Evolutionary conservation across 257 asterid genomes (phyloP).

Genomic region (Thymus quinquecostatus): DNA sequence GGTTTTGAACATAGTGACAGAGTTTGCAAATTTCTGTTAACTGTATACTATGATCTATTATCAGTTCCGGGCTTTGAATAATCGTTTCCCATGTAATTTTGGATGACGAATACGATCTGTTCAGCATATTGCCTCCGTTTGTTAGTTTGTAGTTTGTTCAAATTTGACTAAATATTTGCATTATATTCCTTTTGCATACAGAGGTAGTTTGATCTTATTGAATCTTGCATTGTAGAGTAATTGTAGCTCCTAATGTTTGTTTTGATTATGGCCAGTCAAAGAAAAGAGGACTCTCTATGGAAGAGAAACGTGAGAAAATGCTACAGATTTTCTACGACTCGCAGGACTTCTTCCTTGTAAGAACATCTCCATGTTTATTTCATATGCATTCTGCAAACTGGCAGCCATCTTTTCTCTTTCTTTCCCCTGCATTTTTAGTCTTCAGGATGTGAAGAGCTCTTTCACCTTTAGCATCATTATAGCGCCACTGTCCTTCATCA

Average conservation of each 20-base stretch:
- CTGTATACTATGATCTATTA: conserved; percentile 2
- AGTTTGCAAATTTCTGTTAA: conserved; percentile 1
- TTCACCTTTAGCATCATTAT: background rate
- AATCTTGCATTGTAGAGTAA: conserved; percentile 7
- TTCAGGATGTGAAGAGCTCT: background rate
- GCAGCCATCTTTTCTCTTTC: background rate
- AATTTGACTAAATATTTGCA: conserved; percentile 8
- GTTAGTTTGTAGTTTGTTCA: conserved; percentile 8
- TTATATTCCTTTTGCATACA: conserved; percentile 7
- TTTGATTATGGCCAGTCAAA: conserved; percentile 56
- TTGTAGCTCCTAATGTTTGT: conserved; percentile 24
- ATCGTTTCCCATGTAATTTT: background rate
- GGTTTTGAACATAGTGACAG: background rate
- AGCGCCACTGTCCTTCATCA: conserved; percentile 8
- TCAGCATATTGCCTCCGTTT: conserved; percentile 10
- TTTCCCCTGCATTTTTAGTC: background rate
- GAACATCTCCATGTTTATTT: conserved; percentile 36
- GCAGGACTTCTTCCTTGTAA: conserved; percentile 89
- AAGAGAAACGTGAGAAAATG: conserved; percentile 95
- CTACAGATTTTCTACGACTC: conserved; percentile 87
- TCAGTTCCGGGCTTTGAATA: background rate
- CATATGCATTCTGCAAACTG: conserved; percentile 18
- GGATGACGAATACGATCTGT: conserved; percentile 13
- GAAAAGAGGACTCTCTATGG: conserved; percentile 94
- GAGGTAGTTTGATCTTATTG: background rate